Conservation (phyloP, 2,329 filamentous ascomycete genomes). For the Purpureocillium takamizusanense region DNA sequence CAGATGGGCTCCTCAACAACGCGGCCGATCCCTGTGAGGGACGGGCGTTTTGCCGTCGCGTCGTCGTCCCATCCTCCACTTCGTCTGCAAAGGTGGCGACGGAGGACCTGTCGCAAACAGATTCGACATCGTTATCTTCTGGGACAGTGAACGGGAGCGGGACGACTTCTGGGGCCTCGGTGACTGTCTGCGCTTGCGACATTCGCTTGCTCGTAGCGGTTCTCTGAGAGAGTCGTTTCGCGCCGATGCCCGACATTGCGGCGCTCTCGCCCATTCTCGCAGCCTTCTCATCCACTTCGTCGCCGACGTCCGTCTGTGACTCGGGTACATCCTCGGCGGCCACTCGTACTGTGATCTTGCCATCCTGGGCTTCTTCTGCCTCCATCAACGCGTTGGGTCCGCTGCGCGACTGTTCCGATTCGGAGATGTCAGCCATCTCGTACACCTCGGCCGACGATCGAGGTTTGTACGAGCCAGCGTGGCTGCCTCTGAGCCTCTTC, state of each 20-base stretch:
- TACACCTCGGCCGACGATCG: constrained; percentile 36
- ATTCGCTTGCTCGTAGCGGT: constrained; percentile 8
- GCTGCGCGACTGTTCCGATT: constrained; percentile 18
- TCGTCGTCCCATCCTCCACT: constrained; percentile 26
- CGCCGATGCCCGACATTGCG: constrained; percentile 4
- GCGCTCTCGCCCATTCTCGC: constrained; percentile 18
- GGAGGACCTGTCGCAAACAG: constrained; percentile 49
- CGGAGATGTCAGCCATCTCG: constrained; percentile 44
- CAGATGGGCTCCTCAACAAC: constrained; percentile 35
- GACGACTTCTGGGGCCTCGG: constrained; percentile 40
- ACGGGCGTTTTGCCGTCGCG: constrained; percentile 26
- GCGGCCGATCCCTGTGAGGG: constrained; percentile 38
- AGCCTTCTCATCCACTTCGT: constrained; percentile 21
- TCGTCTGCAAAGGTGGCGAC: constrained; percentile 62
- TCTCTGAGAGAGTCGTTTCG: constrained; percentile 13
- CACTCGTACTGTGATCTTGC: constrained; percentile 44
- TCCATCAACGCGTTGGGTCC: constrained; percentile 30
- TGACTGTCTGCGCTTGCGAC: constrained; percentile 14
- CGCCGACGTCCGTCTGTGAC: constrained; percentile 13
- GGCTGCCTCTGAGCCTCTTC: constrained; percentile 27
- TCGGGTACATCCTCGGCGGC: constrained; percentile 36
- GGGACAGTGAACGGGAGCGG: constrained; percentile 59
- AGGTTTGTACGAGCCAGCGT: constrained; percentile 22
- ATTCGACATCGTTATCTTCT: constrained; percentile 26
- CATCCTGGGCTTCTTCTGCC: constrained; percentile 28